A percentile compares a stretch with the other conserved stretches of the same genome.
phyloP scores from a whole-genome alignment of 1,139 yeast genomes.

The Protomyces lactucae-debilis region DNA sequence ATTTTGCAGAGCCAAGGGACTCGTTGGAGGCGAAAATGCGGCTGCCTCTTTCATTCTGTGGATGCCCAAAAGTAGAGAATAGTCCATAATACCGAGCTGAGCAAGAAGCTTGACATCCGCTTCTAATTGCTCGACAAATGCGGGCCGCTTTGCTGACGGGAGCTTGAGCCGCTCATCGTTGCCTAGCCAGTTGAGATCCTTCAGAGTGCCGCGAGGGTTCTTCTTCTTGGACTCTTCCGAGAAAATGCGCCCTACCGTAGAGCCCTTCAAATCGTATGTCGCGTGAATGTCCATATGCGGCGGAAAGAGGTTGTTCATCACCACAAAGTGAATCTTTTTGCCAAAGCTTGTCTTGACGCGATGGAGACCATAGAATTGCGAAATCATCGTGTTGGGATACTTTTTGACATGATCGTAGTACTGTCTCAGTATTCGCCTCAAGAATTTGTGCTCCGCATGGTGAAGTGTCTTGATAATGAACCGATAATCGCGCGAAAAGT shows the following conservation, averaged over 20 bases:
- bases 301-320: constrained; percentile 96
- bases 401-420: constrained; percentile 75
- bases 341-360: constrained; percentile 84
- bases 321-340: constrained; percentile 85
- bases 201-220: constrained; percentile 48
- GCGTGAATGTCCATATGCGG: constrained; percentile 84
- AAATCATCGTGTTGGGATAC: constrained; percentile 81
- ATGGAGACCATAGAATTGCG: constrained; percentile 94
- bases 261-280: constrained; percentile 89
- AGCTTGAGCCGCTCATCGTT: constrained; percentile 57
- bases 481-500: constrained; percentile 86
- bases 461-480: constrained; percentile 95
- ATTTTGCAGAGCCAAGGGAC: constrained; percentile 38
- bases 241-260: constrained; percentile 69
- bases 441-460: constrained; percentile 82
- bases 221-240: constrained; percentile 34
- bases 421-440: constrained; percentile 66
- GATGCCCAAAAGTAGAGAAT: constrained; percentile 79
- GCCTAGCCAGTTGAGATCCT: constrained; percentile 85
- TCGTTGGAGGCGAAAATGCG: not conserved
- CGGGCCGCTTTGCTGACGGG: constrained; percentile 62
- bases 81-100: constrained; percentile 72
- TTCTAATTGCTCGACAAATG: constrained; percentile 63
- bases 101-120: constrained; percentile 65
- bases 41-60: constrained; percentile 52